Evolutionary conservation across 2,329 filamentous ascomycete genomes (phyloP).

Genomic region (Botryosphaeria dothidea): DNA sequence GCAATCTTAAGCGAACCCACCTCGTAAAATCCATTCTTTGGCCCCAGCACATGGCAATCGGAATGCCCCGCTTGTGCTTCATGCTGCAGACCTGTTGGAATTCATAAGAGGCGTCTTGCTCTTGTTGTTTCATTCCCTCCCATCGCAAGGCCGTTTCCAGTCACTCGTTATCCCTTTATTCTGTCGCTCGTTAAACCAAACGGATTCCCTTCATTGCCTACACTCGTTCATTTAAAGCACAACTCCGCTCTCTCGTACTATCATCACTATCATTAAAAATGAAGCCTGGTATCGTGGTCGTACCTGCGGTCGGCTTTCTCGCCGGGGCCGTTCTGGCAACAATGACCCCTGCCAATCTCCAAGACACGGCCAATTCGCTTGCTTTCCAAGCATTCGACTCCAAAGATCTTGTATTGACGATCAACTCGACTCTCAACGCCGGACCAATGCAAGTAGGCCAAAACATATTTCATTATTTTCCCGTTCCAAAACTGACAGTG

Average conservation of each 20-base stretch:
- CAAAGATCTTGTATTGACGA: slow-evolving; percentile 12
- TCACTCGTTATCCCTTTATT: no score
- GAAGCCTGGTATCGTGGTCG: background rate
- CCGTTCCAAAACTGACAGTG: background rate
- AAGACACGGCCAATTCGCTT: background rate
- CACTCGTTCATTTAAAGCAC: background rate
- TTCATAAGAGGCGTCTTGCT: no score
- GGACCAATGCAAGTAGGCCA: background rate
- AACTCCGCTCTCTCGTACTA: no score
- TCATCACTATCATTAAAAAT: background rate
- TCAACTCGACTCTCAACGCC: background rate
- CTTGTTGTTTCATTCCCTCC: no score
- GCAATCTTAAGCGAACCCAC: background rate
- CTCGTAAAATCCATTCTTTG: no score
- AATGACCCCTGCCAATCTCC: slow-evolving; percentile 3
- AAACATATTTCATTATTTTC: no score
- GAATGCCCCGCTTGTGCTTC: no score
- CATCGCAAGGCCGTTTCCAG: no score
- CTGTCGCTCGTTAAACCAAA: no score
- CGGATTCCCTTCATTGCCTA: background rate
- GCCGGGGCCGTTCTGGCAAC: background rate
- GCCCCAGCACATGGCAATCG: no score
- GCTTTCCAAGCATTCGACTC: slow-evolving; percentile 4
- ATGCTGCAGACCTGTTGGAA: no score
- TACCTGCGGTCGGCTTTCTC: background rate